Base-by-base conservation (phyloP, 208 protist species). In the Acanthamoeba lenticulata region DNA sequence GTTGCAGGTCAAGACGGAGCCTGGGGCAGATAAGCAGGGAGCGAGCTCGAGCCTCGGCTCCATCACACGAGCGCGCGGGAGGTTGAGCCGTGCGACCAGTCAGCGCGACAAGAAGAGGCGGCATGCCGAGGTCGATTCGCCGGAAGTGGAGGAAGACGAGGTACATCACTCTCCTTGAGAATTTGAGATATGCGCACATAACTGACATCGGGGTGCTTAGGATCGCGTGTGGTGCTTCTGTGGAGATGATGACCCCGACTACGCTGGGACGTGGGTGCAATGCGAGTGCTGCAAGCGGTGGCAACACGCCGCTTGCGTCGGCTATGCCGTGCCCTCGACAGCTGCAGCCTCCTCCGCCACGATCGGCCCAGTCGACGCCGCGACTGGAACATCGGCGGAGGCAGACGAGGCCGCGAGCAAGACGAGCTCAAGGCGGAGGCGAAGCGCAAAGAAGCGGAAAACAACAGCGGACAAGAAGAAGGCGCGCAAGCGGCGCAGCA, bases 261-360 rank as follows among this genome's bases (percentile, higher is more conserved):
- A 92, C 38, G 86, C 45, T 36, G 86, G 86, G n/a, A 27, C 72
- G 27, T 92, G 86, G 86, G 86, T 92, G 21, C 86, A 92, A 32
- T 92, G 86, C 60, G 86, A 92, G 13, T n/a, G 27, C 17, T 92
- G 86, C 40, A 62, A 74, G 44, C 24, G 32, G 13, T 92, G 86
- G 86, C 86, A 92, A 4, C 86, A 92, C 57, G 21, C 38, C 0
- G 44, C 36, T 0, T 92, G 86, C 24, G 86, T 92, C 7, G 86
- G 38, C 5, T 92, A 45, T 55, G 24, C 19, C 13, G 15, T 60
- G 21, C 52, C 52, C 52, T 21, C 11, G 15, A 60, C 15, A 60
- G 52, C 15, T 60, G 21, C 52, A 60, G 11, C 21, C 52, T 60
- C 21, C 15, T 60, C 52, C 52, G n/a, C n/a, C n/a, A n/a, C n/a